Percentiles rank a stretch among this genome's conserved stretches.
Conservation (phyloP, 768 basidiomycete species). For the Serendipita sp. region DNA sequence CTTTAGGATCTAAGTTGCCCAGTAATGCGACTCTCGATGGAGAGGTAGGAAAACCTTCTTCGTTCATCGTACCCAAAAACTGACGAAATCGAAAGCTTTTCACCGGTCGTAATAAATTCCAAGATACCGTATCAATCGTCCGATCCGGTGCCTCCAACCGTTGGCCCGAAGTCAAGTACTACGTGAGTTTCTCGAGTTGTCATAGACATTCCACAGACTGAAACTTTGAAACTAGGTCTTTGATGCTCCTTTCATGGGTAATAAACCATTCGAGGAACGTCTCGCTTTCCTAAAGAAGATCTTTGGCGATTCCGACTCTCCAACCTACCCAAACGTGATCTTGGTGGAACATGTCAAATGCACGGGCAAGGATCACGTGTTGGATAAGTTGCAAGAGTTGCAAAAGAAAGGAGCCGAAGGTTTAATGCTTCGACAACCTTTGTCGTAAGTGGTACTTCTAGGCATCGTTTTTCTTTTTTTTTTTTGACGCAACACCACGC, state of each 20-base stretch:
- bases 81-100: constrained; percentile 23
- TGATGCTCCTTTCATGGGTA: constrained; percentile 35
- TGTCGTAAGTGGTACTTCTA: constrained; percentile 24
- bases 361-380: constrained; percentile 32
- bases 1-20: constrained; percentile 30
- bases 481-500: background rate
- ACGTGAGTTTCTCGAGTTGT: constrained; percentile 28
- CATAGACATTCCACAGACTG: background rate
- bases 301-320: constrained; percentile 22
- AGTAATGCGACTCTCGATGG: constrained; percentile 42
- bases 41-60: constrained; percentile 17
- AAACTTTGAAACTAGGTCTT: constrained; percentile 28
- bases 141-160: constrained; percentile 33
- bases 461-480: background rate
- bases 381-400: constrained; percentile 37
- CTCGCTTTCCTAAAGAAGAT: constrained; percentile 27
- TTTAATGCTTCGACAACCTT: constrained; percentile 37
- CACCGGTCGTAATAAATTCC: constrained; percentile 39
- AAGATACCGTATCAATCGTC: constrained; percentile 42
- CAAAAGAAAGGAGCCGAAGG: constrained; percentile 43
- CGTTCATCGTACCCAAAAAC: background rate
- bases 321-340: constrained; percentile 21
- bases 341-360: constrained; percentile 36
- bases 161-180: constrained; percentile 37
- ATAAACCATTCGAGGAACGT: constrained; percentile 36